Percentiles rank a stretch among this genome's conserved stretches.
Evolutionary conservation across 1,284 basidiomycete genomes (phyloP).

Genomic region (Heterobasidion annosum): DNA sequence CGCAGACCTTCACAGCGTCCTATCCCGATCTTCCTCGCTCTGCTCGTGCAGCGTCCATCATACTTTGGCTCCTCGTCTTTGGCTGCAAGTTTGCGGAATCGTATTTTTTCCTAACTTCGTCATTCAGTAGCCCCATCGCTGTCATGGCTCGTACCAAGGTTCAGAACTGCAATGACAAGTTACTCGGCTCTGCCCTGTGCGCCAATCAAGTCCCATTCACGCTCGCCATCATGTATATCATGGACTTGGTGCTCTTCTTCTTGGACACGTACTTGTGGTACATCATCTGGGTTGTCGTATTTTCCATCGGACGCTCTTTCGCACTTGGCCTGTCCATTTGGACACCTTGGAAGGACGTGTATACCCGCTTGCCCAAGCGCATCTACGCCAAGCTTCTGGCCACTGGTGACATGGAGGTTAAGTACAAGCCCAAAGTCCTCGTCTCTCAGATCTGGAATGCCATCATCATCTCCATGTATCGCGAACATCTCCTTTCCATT

Average conservation of each 20-base stretch:
- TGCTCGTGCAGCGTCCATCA: conserved; percentile 71
- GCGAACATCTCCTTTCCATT: conserved; percentile 91
- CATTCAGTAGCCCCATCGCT: conserved; percentile 84
- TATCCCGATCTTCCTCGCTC: conserved; percentile 68
- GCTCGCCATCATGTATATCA: conserved; percentile 91
- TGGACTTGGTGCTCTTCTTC: conserved; percentile 95
- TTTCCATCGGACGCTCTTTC: conserved; percentile 86
- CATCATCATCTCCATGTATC: conserved; percentile 97
- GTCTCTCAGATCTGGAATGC: conserved; percentile 99
- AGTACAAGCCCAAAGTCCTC: conserved; percentile 96
- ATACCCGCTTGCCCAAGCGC: conserved; percentile 88
- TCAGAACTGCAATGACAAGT: conserved; percentile 76
- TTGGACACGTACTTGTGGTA: conserved; percentile 97
- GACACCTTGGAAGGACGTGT: conserved; percentile 97
- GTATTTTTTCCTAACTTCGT: conserved; percentile 92
- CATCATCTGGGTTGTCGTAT: conserved; percentile 94
- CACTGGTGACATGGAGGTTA: conserved; percentile 92
- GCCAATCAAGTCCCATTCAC: conserved; percentile 87
- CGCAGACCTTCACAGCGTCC: conserved; percentile 93
- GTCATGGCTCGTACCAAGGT: conserved; percentile 91
- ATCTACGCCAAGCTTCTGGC: conserved; percentile 94
- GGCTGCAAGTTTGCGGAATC: conserved; percentile 90
- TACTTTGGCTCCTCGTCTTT: conserved; percentile 87
- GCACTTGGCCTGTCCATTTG: conserved; percentile 88
- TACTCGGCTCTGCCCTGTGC: conserved; percentile 75